Percentiles rank a stretch among this genome's conserved stretches.
Conservation (phyloP, 257 asterid species). For the Rubia yunnanensis region DNA sequence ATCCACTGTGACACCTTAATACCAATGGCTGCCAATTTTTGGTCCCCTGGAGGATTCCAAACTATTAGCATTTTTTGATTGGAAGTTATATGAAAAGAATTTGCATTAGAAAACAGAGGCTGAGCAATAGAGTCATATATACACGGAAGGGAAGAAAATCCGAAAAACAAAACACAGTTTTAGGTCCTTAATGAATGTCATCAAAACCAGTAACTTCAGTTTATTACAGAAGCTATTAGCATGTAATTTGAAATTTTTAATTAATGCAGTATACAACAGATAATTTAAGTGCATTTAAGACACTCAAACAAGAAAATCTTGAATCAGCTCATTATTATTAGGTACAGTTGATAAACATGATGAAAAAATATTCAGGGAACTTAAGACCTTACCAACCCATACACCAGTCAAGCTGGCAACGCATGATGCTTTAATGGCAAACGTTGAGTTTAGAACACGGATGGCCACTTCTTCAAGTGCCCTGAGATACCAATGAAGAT, state of each 20-base stretch:
- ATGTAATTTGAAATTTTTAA: not conserved
- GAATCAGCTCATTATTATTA: not conserved
- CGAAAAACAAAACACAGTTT: not conserved
- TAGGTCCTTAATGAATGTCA: not conserved
- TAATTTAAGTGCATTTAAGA: not conserved
- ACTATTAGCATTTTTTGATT: not conserved
- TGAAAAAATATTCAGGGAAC: not conserved
- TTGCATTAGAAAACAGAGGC: not conserved
- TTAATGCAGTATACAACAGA: not conserved
- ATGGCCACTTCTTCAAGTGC: conserved; percentile 92
- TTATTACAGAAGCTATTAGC: not conserved
- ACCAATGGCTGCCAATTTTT: conserved; percentile 81
- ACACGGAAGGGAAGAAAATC: not conserved
- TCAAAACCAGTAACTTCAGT: not conserved
- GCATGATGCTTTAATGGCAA: conserved; percentile 63
- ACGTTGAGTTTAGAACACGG: conserved; percentile 62
- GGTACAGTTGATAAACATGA: not conserved
- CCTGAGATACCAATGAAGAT: conserved; percentile 90
- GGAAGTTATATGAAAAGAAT: not conserved
- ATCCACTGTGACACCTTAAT: conserved; percentile 68
- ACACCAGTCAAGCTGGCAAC: conserved; percentile 84
- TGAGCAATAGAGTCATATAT: not conserved
- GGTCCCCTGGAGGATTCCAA: conserved; percentile 41
- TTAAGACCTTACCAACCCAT: conserved; percentile 70
- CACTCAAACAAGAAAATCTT: not conserved